Evolutionary conservation across 1,139 yeast genomes (phyloP).

Genomic region (Kurtzmaniella quercitrusa): DNA sequence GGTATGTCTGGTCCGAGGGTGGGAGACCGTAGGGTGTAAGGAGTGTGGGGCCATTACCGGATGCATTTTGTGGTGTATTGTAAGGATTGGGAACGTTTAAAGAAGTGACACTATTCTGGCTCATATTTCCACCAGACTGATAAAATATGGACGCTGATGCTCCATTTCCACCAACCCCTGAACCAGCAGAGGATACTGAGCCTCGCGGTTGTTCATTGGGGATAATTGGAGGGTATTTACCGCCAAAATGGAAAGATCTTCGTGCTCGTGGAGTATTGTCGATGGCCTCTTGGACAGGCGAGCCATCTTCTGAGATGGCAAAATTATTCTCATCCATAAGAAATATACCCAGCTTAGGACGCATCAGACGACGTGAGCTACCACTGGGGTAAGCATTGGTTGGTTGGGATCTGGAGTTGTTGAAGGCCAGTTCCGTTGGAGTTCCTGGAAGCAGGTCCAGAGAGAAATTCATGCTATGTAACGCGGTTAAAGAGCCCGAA

Average conservation of each 20-base stretch:
- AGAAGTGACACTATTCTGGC: constrained; percentile 8
- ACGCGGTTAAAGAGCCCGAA: neutral
- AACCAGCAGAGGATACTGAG: constrained; percentile 8
- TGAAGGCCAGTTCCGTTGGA: neutral
- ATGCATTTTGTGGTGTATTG: neutral
- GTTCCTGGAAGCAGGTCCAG: constrained; percentile 2
- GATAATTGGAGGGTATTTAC: constrained; percentile 9
- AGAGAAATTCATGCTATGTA: constrained; percentile 1
- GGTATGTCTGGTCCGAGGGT: constrained; percentile 8
- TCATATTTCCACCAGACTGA: constrained; percentile 2
- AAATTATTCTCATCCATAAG: constrained; percentile 23
- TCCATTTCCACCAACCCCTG: constrained; percentile 7
- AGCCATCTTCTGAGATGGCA: constrained; percentile 30
- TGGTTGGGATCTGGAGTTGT: neutral
- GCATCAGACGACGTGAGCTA: constrained; percentile 4
- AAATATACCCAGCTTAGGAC: constrained; percentile 39
- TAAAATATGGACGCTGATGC: neutral
- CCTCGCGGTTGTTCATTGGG: constrained; percentile 12
- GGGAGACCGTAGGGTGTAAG: constrained; percentile 7
- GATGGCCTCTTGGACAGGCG: constrained; percentile 17
- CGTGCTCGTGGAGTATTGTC: constrained; percentile 22
- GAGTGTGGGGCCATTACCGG: neutral
- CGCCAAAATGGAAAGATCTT: constrained; percentile 15
- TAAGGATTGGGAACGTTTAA: constrained; percentile 4
- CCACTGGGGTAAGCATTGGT: neutral